Evolutionary conservation across 192 early-diverging fungal species (phyloP), one percentile per base, ranked within the genome.

Genomic region (Entomortierella beljakovae): DNA sequence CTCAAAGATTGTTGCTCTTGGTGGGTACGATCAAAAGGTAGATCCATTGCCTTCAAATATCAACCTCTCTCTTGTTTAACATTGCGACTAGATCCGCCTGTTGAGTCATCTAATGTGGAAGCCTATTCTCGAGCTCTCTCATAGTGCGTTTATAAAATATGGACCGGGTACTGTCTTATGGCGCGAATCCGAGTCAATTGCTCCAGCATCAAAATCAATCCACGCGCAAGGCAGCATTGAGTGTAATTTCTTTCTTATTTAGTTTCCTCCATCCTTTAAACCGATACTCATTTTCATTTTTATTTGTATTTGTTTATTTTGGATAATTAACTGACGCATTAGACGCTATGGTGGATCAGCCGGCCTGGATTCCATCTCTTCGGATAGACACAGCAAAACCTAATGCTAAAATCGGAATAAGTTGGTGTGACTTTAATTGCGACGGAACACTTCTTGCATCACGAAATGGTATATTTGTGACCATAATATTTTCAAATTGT

Each of bases 21-120:
- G 92, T n/a, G 90, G 92, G 64, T 97, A 91, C 71, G 96, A 97
- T 71, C 87, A 93, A 77, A 92, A 93, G 83, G 93, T 94, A 49
- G n/a, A n/a, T n/a, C n/a, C n/a, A n/a, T n/a, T n/a, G n/a, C n/a
- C 6, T n/a, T 15, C n/a, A 13, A 38, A 42, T 5, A 25, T 42
- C 23, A 52, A 52, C 6, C 18, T 52, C 22, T 52, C 18, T 22
- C 6, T 22, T 52, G 50, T 52, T 52, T 22, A 52, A 7, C 7
- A 42, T 46, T 42, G 16, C 9, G 18, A 37, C 11, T 56, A 90
- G 90, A 81, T 91, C 35, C 88, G 92, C 1, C 57, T 96, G 20
- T 56, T 97, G 15, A 92, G 91, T 64, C 80, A 91, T 46, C 85
- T 89, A 54, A 91, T 88, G 1, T 95, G 92, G 92, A 84, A 87